These are phyloP conservation scores for Fusarium nelsonii DNA, from an alignment of 2,329 filamentous ascomycete genomes.

Conservation along the genomic window DNA sequence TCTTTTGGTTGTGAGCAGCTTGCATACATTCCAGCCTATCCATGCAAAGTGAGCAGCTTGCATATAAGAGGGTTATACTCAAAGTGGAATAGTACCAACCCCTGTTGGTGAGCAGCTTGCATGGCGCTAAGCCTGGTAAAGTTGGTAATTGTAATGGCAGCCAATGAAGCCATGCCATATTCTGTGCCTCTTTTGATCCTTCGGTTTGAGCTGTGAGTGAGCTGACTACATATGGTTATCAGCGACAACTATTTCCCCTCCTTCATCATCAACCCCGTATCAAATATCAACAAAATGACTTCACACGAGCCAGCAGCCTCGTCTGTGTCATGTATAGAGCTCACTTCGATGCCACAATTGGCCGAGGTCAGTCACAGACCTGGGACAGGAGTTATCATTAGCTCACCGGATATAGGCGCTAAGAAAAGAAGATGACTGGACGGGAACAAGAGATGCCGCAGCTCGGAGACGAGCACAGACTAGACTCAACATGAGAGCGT, in stretches of 20 bases:
- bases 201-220: constrained; percentile 32
- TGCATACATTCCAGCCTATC: neutral
- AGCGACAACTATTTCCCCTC: neutral
- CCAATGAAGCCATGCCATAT: neutral
- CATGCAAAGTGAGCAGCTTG: constrained; percentile 15
- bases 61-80: neutral
- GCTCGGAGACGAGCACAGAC: constrained; percentile 58
- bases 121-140: constrained; percentile 15
- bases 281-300: neutral
- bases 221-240: constrained; percentile 52
- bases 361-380: neutral
- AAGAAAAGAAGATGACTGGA: constrained; percentile 59
- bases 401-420: constrained; percentile 50
- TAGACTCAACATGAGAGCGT: constrained; percentile 60
- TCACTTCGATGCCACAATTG: constrained; percentile 26
- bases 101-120: constrained; percentile 30
- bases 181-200: constrained; percentile 19
- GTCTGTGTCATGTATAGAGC: constrained; percentile 1
- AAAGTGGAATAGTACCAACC: neutral
- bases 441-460: constrained; percentile 57
- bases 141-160: neutral
- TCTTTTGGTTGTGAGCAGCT: constrained; percentile 11
- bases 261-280: constrained; percentile 1
- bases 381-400: neutral
- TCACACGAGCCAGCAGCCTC: neutral